phyloP scores from a whole-genome alignment of 148 eudicot genomes.

The Camellia granthamiana region DNA sequence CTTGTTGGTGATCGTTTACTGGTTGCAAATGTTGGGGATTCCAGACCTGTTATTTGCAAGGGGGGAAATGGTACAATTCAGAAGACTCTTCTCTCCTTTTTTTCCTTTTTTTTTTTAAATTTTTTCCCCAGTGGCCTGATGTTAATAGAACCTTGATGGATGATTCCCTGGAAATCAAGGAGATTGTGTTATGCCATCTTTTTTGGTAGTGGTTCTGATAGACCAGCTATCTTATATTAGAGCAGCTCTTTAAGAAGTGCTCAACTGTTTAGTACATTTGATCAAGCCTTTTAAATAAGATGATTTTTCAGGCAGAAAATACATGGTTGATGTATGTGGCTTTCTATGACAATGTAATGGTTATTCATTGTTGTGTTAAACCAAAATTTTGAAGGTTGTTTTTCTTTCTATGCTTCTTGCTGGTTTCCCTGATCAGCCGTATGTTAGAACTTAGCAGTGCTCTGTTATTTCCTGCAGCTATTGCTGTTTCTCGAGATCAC shows the following conservation, averaged over 20 bases:
- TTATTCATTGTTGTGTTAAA: not conserved
- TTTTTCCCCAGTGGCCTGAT: not conserved
- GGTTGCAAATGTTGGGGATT: slow-evolving; percentile 98
- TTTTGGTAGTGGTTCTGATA: not conserved
- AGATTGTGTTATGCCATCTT: not conserved
- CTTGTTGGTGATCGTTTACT: slow-evolving; percentile 92
- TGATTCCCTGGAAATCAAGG: not conserved
- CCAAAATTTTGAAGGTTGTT: not conserved
- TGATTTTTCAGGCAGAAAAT: not conserved
- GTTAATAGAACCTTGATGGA: not conserved
- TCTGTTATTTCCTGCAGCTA: slow-evolving; percentile 44
- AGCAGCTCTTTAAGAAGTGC: not conserved
- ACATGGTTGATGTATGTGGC: not conserved
- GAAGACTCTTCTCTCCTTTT: not conserved
- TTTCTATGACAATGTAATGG: not conserved
- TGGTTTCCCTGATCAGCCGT: not conserved
- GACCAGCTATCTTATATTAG: not conserved
- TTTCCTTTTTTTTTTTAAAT: not conserved
- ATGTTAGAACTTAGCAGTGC: not conserved
- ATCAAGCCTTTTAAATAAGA: not conserved
- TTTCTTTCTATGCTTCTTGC: not conserved
- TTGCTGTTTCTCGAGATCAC: slow-evolving; percentile 98
- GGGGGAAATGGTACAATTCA: slow-evolving; percentile 70
- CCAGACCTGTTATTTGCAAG: slow-evolving; percentile 92
- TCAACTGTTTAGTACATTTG: slow-evolving; percentile 5